phyloP scores from a whole-genome alignment of 352 stramenopile species.

The Pythium grandisporangium region DNA sequence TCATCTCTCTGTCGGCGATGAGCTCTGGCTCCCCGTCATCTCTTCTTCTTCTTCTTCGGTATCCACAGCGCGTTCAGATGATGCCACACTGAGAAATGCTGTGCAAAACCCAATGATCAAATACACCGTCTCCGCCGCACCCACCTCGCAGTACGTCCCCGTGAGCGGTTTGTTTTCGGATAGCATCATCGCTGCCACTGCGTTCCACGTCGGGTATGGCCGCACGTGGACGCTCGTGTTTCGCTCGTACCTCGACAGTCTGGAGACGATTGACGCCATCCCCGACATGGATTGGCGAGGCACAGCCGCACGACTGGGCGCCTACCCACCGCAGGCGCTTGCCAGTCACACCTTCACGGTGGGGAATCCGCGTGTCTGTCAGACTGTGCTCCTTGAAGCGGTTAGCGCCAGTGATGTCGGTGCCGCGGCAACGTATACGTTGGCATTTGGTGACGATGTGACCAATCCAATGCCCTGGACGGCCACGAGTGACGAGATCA shows the following conservation, averaged over 20 bases:
- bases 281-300: constrained; percentile 53
- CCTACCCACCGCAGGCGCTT: constrained; percentile 22
- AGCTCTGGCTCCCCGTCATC: constrained; percentile 40
- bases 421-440: constrained; percentile 23
- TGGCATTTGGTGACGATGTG: constrained; percentile 41
- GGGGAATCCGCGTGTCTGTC: constrained; percentile 37
- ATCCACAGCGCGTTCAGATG: too few species aligned
- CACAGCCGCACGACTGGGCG: constrained; percentile 37
- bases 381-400: constrained; percentile 53
- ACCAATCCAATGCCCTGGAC: constrained; percentile 30
- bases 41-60: too few species aligned
- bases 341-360: constrained; percentile 29
- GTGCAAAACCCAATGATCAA: constrained; percentile 42
- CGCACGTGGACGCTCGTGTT: constrained; percentile 61
- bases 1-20: constrained; percentile 22
- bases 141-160: constrained; percentile 22
- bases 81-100: too few species aligned
- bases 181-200: constrained; percentile 21
- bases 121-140: constrained; percentile 19
- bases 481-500: constrained; percentile 20
- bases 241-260: constrained; percentile 40
- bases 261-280: constrained; percentile 48
- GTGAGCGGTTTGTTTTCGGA: constrained; percentile 41
- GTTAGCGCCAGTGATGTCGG: constrained; percentile 11
- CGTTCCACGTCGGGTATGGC: constrained; percentile 31